Base-by-base conservation (phyloP, 768 basidiomycete genomes). In the Pisolithus tinctorius region DNA sequence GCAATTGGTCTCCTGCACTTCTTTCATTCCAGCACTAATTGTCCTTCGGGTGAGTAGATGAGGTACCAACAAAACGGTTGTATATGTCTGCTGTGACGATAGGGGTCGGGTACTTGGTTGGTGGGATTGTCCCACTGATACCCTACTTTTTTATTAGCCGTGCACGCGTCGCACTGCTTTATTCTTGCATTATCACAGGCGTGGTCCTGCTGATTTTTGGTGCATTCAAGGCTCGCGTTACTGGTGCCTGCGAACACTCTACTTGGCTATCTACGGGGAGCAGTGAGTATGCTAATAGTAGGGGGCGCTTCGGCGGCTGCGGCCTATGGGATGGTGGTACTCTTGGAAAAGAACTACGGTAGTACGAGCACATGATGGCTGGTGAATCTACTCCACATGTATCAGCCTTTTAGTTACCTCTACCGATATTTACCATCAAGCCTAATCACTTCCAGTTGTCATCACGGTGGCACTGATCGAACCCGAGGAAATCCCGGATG, bases 11-110 rank as follows among this genome's bases (percentile, higher is more conserved):
- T 34, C 34, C 11, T n/a, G 11, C 14, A 11, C 13, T 13, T 11
- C 4, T 34, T 34, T 34, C 13, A 34, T 34, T 34, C 11, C 11
- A 30, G 20, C 9, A 4, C 14, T 9, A 26, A 30, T 29, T 11
- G 40, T 39, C 27, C 13, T 55, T 30, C 27, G 45, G 8, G 30
- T 48, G 25, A 13, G 47, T 63, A 87, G 94, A 96, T 77, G 95
- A 98, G 69, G 80, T 96, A 36, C 90, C 94, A 1, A 81, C 82
- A 13, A 76, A 77, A 20, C 80, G 96, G 27, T 74, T 97, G 56
- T 97, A 93, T 71, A 77, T 84, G 31, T 94, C 92, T 1, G 95
- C 95, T 2, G 78, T 95, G 57, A 98, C 95, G 0, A 98, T 99
- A 63, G 96, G 95, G 55, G 78, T 92, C 62, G 92, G 93, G 9